Conservation (phyloP, 768 basidiomycete genomes). For the Lentinus brumalis region DNA sequence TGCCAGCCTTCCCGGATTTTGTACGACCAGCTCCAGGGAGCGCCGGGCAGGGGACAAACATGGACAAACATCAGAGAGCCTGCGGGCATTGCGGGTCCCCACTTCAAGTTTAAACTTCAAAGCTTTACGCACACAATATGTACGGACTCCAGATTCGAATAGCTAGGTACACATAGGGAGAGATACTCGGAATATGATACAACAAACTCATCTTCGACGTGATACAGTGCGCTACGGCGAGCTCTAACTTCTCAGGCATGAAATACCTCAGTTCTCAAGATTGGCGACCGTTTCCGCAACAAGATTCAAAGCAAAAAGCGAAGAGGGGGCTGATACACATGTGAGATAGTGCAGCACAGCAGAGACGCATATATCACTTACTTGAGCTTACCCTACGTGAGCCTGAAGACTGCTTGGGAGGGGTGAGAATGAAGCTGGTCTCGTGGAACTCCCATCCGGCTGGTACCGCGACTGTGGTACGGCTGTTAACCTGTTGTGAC, state of each 20-base stretch:
- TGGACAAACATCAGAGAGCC: too few species aligned
- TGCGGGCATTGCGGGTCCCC: too few species aligned
- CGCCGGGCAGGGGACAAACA: too few species aligned
- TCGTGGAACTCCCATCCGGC: constrained; percentile 56
- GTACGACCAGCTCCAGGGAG: too few species aligned
- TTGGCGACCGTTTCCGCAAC: constrained; percentile 56
- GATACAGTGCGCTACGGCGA: neutral
- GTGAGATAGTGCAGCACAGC: constrained; percentile 15
- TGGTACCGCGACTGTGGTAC: constrained; percentile 40
- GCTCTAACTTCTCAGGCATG: neutral
- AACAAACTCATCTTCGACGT: neutral
- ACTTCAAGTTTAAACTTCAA: too few species aligned
- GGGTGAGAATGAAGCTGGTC: constrained; percentile 47
- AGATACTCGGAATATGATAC: neutral
- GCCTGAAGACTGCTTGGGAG: constrained; percentile 23
- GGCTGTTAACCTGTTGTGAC: neutral
- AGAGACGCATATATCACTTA: neutral
- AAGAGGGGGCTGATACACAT: constrained; percentile 40
- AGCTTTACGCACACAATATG: too few species aligned
- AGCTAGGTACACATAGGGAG: neutral
- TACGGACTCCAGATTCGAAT: neutral
- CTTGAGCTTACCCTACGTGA: constrained; percentile 3
- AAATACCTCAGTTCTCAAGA: constrained; percentile 2
- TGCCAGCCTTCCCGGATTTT: too few species aligned
- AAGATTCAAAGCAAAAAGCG: constrained; percentile 49